Evolutionary conservation across 2,329 filamentous ascomycete species (phyloP), one percentile per base, ranked within the genome.

Genomic region (Trichophyton benhamiae): DNA sequence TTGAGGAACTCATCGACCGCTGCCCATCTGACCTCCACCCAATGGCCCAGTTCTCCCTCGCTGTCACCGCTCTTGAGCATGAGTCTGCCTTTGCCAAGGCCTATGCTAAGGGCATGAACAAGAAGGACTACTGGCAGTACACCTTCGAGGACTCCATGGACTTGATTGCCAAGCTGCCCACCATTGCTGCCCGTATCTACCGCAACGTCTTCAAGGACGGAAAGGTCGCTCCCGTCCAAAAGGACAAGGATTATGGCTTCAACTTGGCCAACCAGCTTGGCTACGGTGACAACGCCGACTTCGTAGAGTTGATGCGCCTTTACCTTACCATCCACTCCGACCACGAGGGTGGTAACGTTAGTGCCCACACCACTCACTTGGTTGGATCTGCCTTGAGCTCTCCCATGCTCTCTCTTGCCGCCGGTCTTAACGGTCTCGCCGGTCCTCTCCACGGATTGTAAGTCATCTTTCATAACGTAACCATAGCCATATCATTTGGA

Each of bases 181-280:
- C 90, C 77, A 96, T 99, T 72, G 94, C 94, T 67, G 83, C 94
- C 66, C 90, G 91, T 81, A 99, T 99, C 84, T 99, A 99, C 87
- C 94, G 95, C 83, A 99, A 99, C 78, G 87, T 97, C 77, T 99
- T 95, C 89, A 96, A 97, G 87, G 94, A 95, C 74, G 94, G 94
- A 81, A 97, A 97, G 87, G 92, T 99, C 69, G 89, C 90, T 64
- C 77, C 91, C 61, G 85, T 96, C 76, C 87, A 97, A 83, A 95
- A 96, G 84, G 92, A 97, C 82, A 94, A 97, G 88, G 94, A 99
- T 77, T 99, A 96, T 83, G 84, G 87, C 71, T 99, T 87, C 89
- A 99, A 99, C 88, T 89, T 99, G 77, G 91, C 94, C 79, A 97
- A 97, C 86, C 91, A 96, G 86, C 90, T 99, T 71, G 94, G 94